Base-by-base conservation (phyloP, 768 basidiomycete genomes). In the Boletus eberwhitei region DNA sequence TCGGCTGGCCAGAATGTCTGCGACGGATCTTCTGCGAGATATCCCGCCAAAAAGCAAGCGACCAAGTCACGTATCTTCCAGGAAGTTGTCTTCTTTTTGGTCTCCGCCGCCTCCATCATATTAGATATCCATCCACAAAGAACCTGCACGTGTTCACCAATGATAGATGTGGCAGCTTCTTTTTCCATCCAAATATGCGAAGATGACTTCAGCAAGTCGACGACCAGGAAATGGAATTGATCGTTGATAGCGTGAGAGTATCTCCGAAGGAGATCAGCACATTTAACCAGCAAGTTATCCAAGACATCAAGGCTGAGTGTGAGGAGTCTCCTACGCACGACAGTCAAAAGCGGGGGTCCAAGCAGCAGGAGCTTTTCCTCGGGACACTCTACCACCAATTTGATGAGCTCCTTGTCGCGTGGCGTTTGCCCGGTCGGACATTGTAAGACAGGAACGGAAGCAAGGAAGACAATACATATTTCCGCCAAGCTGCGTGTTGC, bases 11-110 rank as follows among this genome's bases (percentile, higher is more conserved):
- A 87, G 36, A 77, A 67, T 19, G 60, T 54, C 55, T 85, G 77
- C 11, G 61, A 60, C 0, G 84, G 85, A 63, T 93, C 88, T 47
- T 74, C 63, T 12, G 63, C 62, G 21, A 94, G 75, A 65, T 88
- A 93, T 40, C 66, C 67, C 55, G 86, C 83, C 44, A 93, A 69
- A 66, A 96, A 88, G 32, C 75, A 74, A 41, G 83, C 74, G 31
- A 89, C 73, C 26, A 75, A 64, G 61, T 90, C 85, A 34, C 92
- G 83, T 29, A 85, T 74, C 50, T 73, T 75, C 90, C 93, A 94
- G 3, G 81, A 83, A 2, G 73, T 71, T 7, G 84, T 65, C 42
- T 77, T 73, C 17, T 71, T 73, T 49, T 58, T 71, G 14, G 57
- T 54, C 68, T 59, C 65, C 34, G 74, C 64, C 11, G 71, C 71